Conservation (phyloP, 768 basidiomycete genomes). For the Leccinum ochraceum region DNA sequence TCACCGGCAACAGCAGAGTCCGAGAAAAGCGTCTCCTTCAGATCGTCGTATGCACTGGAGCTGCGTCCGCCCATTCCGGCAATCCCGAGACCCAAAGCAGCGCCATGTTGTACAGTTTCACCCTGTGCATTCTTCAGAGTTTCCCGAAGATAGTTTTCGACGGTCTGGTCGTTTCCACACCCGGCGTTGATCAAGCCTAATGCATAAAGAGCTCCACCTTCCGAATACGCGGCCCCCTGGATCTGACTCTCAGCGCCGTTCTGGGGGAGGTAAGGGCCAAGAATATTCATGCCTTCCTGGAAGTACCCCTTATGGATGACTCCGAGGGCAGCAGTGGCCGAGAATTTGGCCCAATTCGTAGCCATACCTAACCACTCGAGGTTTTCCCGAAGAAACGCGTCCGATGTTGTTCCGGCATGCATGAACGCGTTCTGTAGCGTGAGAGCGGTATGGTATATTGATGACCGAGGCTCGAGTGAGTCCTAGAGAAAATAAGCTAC, state of each 20-base stretch:
- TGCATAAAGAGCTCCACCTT: conserved; percentile 95
- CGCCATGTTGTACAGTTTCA: conserved; percentile 96
- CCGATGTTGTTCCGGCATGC: conserved; percentile 97
- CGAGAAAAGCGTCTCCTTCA: conserved; percentile 85
- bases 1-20: conserved; percentile 97
- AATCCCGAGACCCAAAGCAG: conserved; percentile 94
- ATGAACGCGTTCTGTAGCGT: conserved; percentile 97
- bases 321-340: conserved; percentile 94
- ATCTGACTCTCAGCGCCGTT: conserved; percentile 73
- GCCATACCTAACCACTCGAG: conserved; percentile 96
- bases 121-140: conserved; percentile 72
- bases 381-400: conserved; percentile 91
- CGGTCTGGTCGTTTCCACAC: conserved; percentile 65
- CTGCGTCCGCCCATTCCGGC: conserved; percentile 93
- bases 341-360: conserved; percentile 98
- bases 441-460: conserved; percentile 96
- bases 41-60: conserved; percentile 86
- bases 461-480: conserved; percentile 87
- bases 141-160: conserved; percentile 77
- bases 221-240: conserved; percentile 82
- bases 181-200: conserved; percentile 94
- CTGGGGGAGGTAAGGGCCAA: conserved; percentile 91
- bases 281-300: conserved; percentile 87
- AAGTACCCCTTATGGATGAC: conserved; percentile 98
- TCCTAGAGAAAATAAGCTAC: conserved; percentile 52